Conservation (phyloP, 345 rosid genomes). For the Rhizophora mangle region DNA sequence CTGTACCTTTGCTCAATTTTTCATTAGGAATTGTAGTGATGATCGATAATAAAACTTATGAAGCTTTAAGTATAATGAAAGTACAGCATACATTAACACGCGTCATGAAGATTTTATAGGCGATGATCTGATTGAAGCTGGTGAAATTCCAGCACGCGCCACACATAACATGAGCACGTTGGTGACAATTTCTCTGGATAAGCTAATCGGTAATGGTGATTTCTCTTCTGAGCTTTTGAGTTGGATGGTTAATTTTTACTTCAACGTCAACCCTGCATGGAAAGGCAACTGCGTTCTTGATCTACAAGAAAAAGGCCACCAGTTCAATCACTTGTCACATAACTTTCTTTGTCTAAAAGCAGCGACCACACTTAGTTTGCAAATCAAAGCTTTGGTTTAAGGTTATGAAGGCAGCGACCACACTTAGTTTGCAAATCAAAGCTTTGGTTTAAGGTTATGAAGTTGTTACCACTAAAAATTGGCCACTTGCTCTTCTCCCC, state of each 20-base stretch:
- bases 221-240: constrained; percentile 2
- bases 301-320: constrained; percentile 17
- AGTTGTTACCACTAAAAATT: not conserved
- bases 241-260: constrained; percentile 31
- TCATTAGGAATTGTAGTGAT: constrained; percentile 30
- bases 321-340: constrained; percentile 9
- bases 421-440: constrained; percentile 9
- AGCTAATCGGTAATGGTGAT: constrained; percentile 11
- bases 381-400: not conserved
- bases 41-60: constrained; percentile 37
- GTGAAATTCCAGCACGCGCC: constrained; percentile 28
- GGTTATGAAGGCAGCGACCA: not conserved
- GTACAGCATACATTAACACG: constrained; percentile 23
- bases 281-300: constrained; percentile 21
- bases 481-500: not conserved
- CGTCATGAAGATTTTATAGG: constrained; percentile 24
- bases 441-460: not conserved
- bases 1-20: constrained; percentile 5
- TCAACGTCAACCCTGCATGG: constrained; percentile 33
- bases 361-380: not conserved
- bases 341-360: not conserved
- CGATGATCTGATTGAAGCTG: constrained; percentile 24
- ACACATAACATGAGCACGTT: constrained; percentile 25
- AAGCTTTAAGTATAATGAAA: constrained; percentile 26
- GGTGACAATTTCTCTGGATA: constrained; percentile 22